phyloP scores from a whole-genome alignment of 2,329 filamentous ascomycete genomes.

The Alternaria metachromatica region DNA sequence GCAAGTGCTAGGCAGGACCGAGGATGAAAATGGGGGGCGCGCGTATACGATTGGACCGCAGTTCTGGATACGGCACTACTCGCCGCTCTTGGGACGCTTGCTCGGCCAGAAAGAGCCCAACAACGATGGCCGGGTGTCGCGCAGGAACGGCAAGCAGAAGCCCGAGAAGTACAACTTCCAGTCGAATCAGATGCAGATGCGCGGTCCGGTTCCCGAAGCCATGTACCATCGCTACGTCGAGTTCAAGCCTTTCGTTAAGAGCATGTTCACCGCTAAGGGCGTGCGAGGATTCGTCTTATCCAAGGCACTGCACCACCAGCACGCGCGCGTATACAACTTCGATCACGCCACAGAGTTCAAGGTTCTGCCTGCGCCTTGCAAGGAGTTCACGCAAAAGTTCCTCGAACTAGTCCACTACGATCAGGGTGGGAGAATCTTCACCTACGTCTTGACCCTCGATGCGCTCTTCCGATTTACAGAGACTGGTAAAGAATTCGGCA shows the following conservation, averaged over 20 bases:
- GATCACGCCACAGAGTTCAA: constrained; percentile 78
- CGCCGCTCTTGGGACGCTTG: constrained; percentile 84
- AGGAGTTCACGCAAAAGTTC: constrained; percentile 78
- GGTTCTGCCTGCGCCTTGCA: constrained; percentile 68
- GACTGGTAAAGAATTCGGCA: constrained; percentile 93
- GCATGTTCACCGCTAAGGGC: constrained; percentile 83
- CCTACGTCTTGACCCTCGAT: constrained; percentile 89
- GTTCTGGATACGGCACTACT: constrained; percentile 82
- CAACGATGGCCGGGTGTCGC: constrained; percentile 38
- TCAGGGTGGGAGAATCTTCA: constrained; percentile 85
- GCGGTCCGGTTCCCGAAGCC: constrained; percentile 78
- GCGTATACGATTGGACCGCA: constrained; percentile 81
- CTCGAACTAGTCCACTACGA: constrained; percentile 87
- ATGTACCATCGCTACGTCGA: constrained; percentile 94
- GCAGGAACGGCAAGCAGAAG: constrained; percentile 53
- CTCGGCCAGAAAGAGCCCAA: constrained; percentile 68
- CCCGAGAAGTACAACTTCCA: constrained; percentile 87
- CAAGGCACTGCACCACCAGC: constrained; percentile 87
- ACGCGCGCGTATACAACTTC: constrained; percentile 87
- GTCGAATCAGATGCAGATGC: constrained; percentile 87
- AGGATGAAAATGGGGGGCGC: constrained; percentile 68
- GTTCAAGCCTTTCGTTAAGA: constrained; percentile 86
- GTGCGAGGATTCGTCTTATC: constrained; percentile 81
- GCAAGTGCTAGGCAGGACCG: constrained; percentile 77
- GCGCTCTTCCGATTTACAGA: constrained; percentile 89